Percentiles rank a stretch among this genome's conserved stretches.
Evolutionary conservation across 2,329 filamentous ascomycete genomes (phyloP).

Genomic region (Aotearoamyces nothofagi): DNA sequence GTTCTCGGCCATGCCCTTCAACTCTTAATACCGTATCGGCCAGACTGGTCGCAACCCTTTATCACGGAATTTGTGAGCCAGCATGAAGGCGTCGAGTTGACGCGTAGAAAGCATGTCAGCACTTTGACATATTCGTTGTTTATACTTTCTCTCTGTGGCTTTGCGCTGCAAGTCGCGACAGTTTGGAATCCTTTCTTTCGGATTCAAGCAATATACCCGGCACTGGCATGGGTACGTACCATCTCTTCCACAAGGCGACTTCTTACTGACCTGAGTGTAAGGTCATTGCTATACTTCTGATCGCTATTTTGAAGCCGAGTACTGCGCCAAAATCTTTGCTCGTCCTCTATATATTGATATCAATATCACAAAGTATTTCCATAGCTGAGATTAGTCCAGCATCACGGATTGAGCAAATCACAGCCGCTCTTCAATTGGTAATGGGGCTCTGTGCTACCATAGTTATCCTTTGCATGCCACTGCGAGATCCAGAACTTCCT

Average conservation of each 20-base stretch:
- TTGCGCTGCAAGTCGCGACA: conserved; percentile 19
- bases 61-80: conserved; percentile 25
- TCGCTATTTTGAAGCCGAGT: conserved; percentile 10
- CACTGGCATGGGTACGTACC: conserved; percentile 10
- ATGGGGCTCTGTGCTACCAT: conserved; percentile 30
- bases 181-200: conserved; percentile 19
- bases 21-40: conserved; percentile 17
- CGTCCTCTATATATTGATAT: conserved; percentile 7
- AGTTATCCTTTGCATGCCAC: conserved; percentile 51
- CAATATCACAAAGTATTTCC: conserved; percentile 11
- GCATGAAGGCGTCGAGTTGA: conserved; percentile 17
- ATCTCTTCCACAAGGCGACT: neutral
- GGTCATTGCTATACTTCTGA: conserved; percentile 7
- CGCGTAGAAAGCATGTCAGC: conserved; percentile 10
- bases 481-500: conserved; percentile 42
- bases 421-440: conserved; percentile 18
- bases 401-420: conserved; percentile 5
- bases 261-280: neutral
- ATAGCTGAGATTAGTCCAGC: conserved; percentile 18
- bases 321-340: conserved; percentile 14
- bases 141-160: conserved; percentile 21
- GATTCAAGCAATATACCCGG: conserved; percentile 21
- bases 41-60: conserved; percentile 36
- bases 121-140: conserved; percentile 23
- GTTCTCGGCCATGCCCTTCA: conserved; percentile 13